phyloP scores from a whole-genome alignment of 257 asterid species.

The Lycium barbarum region DNA sequence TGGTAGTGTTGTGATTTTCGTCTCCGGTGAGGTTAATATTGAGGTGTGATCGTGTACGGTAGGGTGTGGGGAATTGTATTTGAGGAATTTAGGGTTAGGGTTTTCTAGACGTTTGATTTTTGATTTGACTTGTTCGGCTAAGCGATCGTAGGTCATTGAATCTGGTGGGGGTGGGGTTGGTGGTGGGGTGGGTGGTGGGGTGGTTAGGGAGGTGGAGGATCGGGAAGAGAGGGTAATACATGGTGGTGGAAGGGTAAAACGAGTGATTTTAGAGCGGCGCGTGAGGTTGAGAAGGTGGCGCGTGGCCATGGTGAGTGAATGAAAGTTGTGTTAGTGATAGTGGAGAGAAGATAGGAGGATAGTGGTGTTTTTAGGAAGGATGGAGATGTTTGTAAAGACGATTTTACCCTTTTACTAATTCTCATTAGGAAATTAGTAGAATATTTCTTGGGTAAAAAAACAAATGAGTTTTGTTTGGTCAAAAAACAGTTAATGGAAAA shows the following conservation, averaged over 20 bases:
- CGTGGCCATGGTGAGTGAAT: constrained; percentile 48
- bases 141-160: constrained; percentile 83
- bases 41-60: constrained; percentile 56
- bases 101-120: constrained; percentile 66
- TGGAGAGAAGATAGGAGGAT: background rate
- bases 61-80: constrained; percentile 75
- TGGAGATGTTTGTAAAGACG: background rate
- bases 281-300: constrained; percentile 72
- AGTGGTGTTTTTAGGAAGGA: background rate
- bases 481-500: too few species aligned
- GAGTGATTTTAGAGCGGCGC: constrained; percentile 48
- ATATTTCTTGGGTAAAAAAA: too few species aligned
- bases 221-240: constrained; percentile 39
- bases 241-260: constrained; percentile 32
- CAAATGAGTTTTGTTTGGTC: too few species aligned
- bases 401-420: constrained; percentile 26
- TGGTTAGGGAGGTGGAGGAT: constrained; percentile 59
- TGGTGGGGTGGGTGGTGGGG: constrained; percentile 35
- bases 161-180: constrained; percentile 75
- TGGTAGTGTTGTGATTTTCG: constrained; percentile 87
- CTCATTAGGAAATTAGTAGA: background rate
- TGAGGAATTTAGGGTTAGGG: constrained; percentile 73
- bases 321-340: background rate
- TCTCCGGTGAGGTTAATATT: constrained; percentile 72
- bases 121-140: constrained; percentile 72